Percentiles rank a stretch among this genome's conserved stretches.
Conservation (phyloP, 2,329 filamentous ascomycete species). For the Arthrobotrys sinensis region DNA sequence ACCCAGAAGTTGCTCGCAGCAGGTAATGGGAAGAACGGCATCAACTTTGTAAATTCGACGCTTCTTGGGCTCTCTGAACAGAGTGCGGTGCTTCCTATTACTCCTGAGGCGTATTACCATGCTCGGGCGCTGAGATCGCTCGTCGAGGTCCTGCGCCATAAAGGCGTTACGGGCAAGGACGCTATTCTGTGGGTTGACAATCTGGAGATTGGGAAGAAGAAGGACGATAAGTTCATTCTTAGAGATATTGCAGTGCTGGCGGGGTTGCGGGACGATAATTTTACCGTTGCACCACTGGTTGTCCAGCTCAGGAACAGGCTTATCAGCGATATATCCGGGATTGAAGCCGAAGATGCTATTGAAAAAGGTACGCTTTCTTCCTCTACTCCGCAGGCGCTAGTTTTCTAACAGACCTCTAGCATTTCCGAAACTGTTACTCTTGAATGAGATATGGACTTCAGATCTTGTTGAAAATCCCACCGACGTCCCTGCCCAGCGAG, state of each 20-base stretch:
- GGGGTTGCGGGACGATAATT: slow-evolving; percentile 48
- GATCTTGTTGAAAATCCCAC: slow-evolving; percentile 62
- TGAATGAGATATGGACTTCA: slow-evolving; percentile 69
- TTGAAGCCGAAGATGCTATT: slow-evolving; percentile 52
- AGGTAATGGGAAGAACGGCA: slow-evolving; percentile 35
- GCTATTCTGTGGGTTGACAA: slow-evolving; percentile 51
- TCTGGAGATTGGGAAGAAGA: slow-evolving; percentile 49
- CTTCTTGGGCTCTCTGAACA: slow-evolving; percentile 43
- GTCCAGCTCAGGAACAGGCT: slow-evolving; percentile 55
- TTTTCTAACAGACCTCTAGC: slow-evolving; percentile 67
- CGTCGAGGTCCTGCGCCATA: slow-evolving; percentile 45
- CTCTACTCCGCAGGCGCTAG: background rate
- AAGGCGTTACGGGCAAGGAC: slow-evolving; percentile 51
- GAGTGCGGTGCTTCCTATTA: slow-evolving; percentile 33
- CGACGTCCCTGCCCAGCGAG: slow-evolving; percentile 61
- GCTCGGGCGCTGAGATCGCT: slow-evolving; percentile 54
- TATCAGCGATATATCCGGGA: slow-evolving; percentile 56
- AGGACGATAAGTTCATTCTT: slow-evolving; percentile 50
- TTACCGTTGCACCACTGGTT: slow-evolving; percentile 37
- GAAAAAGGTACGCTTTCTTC: slow-evolving; percentile 34
- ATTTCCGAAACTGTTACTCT: slow-evolving; percentile 70
- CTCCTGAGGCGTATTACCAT: slow-evolving; percentile 54
- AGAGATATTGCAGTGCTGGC: slow-evolving; percentile 50
- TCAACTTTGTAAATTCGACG: slow-evolving; percentile 55
- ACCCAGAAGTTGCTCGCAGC: slow-evolving; percentile 22